phyloP scores from a whole-genome alignment of 768 basidiomycete genomes.

The Tephrocybe sp. region DNA sequence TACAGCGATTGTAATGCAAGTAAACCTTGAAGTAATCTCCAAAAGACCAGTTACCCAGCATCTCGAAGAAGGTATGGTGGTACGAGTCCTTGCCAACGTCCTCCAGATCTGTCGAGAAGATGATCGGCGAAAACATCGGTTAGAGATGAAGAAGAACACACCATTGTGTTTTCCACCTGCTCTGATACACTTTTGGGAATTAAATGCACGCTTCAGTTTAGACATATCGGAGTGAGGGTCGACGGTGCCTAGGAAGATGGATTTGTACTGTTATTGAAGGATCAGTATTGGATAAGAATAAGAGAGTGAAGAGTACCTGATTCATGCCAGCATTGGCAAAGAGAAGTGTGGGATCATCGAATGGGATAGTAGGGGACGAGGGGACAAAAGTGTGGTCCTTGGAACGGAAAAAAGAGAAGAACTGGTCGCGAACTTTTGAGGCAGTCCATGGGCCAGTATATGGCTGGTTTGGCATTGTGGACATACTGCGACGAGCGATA shows the following conservation, averaged over 20 bases:
- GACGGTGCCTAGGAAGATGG: conserved; percentile 96
- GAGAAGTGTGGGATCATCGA: conserved; percentile 95
- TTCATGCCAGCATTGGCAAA: conserved; percentile 99
- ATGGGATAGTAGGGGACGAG: conserved; percentile 91
- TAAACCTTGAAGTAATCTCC: conserved; percentile 98
- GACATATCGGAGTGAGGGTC: conserved; percentile 92
- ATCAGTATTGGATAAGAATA: neutral
- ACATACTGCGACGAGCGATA: conserved; percentile 10
- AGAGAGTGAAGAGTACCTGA: conserved; percentile 49
- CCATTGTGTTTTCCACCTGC: conserved; percentile 99
- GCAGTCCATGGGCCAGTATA: conserved; percentile 72
- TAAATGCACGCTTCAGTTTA: conserved; percentile 91
- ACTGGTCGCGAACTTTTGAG: conserved; percentile 80
- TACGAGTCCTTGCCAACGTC: conserved; percentile 99
- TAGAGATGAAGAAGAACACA: conserved; percentile 25
- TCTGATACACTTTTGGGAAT: conserved; percentile 97
- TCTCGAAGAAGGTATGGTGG: conserved; percentile 98
- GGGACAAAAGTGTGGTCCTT: conserved; percentile 87
- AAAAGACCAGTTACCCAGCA: conserved; percentile 99
- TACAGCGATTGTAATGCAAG: neutral
- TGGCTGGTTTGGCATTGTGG: conserved; percentile 36
- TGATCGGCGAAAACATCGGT: neutral
- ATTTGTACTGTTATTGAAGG: conserved; percentile 69
- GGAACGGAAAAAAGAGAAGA: conserved; percentile 84
- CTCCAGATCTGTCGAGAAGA: conserved; percentile 72